Base-by-base conservation (phyloP, 208 protist species). In the Trypanosoma rangeli region DNA sequence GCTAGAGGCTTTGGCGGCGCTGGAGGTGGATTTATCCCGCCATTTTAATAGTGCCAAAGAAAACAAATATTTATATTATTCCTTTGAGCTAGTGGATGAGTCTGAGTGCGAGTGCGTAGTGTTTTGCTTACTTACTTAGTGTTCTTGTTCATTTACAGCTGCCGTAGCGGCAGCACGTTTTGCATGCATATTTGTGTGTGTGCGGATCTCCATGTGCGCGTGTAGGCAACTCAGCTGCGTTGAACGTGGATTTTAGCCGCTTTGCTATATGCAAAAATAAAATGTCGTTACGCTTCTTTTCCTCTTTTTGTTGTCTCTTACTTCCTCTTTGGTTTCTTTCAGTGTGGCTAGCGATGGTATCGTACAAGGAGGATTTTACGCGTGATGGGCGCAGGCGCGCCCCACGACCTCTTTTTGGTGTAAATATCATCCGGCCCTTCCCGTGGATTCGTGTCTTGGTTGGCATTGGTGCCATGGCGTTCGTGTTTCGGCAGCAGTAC, bases 341-440 rank as follows among this genome's bases (percentile, higher is more conserved):
- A 64, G 18, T 66, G 60, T 83, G 46, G 59, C 67, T 20, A 70
- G 62, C 1, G 58, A 83, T 78, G 70, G 70, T 68, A 53, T 79
- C 83, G 28, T 84, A 78, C 63, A 75, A 78, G 20, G 76, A 84
- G 53, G 68, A 66, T 10, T 57, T 76, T n/a, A 92, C 84, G n/a
- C 74, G 74, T 18, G 89, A 94, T 59, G 89, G 89, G 52, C 86
- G 86, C 68, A 79, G 68, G 64, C 86, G 89, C 22, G 89, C 89
- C 3, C 86, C 89, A n/a, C 82, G 78, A 15, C 64, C 85, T 63
- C 80, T 89, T 67, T 87, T 94, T 52, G 89, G 89, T 28, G 53
- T 75, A 35, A 78, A 85, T 79, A 73, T 83, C 76, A 64, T 73
- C 54, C 85, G 84, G 44, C 80, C 80, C 13, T 94, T 92, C 58